phyloP scores from a whole-genome alignment of 2,329 filamentous ascomycete genomes.

The Penicillium sp. region DNA sequence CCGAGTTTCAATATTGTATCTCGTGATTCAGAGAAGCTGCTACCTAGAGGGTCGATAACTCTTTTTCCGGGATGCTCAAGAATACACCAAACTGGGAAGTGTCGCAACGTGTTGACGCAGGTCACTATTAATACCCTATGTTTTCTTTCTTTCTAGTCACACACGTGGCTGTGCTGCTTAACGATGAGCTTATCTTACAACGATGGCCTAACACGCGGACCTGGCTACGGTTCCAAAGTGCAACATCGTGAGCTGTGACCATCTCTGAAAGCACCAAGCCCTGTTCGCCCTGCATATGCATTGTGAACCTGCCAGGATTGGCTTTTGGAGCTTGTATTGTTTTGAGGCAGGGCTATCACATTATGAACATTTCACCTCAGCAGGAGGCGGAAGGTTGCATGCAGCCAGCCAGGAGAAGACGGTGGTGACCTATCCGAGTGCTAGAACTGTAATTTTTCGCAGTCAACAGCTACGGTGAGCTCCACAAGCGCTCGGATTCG shows the following conservation, averaged over 20 bases:
- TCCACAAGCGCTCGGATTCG: background rate
- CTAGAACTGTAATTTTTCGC: background rate
- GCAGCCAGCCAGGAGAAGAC: background rate
- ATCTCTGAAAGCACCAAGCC: background rate
- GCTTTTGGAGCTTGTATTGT: background rate
- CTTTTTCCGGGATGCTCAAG: background rate
- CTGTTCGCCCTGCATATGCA: background rate
- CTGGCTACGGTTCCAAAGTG: constrained; percentile 1
- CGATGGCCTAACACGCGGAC: background rate
- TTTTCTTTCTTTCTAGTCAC: background rate
- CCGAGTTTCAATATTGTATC: background rate
- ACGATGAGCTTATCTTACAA: constrained; percentile 1
- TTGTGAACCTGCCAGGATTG: background rate
- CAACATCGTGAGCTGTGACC: background rate
- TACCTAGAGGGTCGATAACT: background rate
- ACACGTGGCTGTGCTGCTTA: background rate
- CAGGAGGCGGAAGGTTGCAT: constrained; percentile 1
- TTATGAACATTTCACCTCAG: background rate
- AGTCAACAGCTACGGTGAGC: constrained; percentile 1
- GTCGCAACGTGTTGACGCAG: constrained; percentile 2
- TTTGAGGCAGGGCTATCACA: background rate
- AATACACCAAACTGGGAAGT: constrained; percentile 1
- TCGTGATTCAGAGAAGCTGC: background rate
- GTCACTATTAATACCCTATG: no score
- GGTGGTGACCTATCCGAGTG: background rate